Base-by-base conservation (phyloP, 768 basidiomycete species). In the Sporobolomyces pararoseus region DNA sequence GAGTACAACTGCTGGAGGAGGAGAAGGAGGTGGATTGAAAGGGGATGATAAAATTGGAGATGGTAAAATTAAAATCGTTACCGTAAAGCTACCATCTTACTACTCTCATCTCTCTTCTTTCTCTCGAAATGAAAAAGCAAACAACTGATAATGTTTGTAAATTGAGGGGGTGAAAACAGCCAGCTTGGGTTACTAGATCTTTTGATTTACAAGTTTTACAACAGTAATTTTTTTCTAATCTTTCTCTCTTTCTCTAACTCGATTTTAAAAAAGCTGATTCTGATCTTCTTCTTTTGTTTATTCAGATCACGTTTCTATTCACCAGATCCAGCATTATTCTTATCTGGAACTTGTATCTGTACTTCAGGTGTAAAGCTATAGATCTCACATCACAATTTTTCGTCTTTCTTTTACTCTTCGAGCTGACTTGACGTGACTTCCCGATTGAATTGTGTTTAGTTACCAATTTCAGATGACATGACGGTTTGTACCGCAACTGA, bases 271-370 rank as follows among this genome's bases (percentile, higher is more conserved):
- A n/a, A n/a, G n/a, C n/a, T n/a, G n/a, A n/a, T n/a, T n/a, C 37
- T 23, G n/a, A 0, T 7, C 44, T 37, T 3, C 6, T n/a, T 27
- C 44, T 6, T 37, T 32, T 1, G 6, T 32, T 3, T 3, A 4
- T 42, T 9, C 61, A 75, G 74, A 4, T 58, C 75, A 5, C 64
- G 62, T 17, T 85, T 82, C 76, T 93, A 87, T 80, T 93, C 91
- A 3, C 82, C 89, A 3, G 86, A 91, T 77, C 89, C 89, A 0
- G 78, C 83, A 1, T 85, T 86, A 82, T 83, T 92, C 55, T 94
- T 95, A 80, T 93, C 91, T 10, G 89, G 89, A 2, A 82, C 93
- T 25, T 84, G 88, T 14, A 89, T 87, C 0, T 87, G 87, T 75
- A 85, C 86, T 4, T 83, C 85, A 19, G 87, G 88, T 68, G 87